phyloP scores from a whole-genome alignment of 2,329 filamentous ascomycete species.

The Lasiodiplodia sp. region DNA sequence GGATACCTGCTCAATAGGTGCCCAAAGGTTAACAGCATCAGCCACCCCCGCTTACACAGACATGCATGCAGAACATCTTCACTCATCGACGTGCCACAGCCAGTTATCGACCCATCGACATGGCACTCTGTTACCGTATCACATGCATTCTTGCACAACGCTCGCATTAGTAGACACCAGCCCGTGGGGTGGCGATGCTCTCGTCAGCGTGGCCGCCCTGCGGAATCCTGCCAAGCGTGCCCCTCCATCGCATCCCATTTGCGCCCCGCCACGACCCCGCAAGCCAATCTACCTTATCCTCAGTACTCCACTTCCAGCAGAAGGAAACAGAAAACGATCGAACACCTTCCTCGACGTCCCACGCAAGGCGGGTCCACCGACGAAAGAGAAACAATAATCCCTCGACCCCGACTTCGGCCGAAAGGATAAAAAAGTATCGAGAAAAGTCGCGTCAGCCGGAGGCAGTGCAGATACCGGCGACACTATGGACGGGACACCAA shows the following conservation, averaged over 20 bases:
- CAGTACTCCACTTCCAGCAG: neutral
- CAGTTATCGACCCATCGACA: neutral
- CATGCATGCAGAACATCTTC: neutral
- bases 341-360: slow-evolving; percentile 5
- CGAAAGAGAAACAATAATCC: slow-evolving; percentile 11
- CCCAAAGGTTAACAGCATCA: neutral
- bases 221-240: neutral
- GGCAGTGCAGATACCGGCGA: slow-evolving; percentile 16
- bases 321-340: neutral
- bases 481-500: slow-evolving; percentile 4
- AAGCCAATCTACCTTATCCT: neutral
- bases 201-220: slow-evolving; percentile 4
- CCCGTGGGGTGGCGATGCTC: neutral
- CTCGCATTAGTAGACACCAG: neutral
- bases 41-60: neutral
- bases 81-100: neutral
- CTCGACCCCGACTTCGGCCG: neutral
- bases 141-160: neutral
- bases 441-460: slow-evolving; percentile 9
- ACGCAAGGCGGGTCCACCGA: neutral
- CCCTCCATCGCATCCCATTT: neutral
- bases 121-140: slow-evolving; percentile 3
- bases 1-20: neutral
- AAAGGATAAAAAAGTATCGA: neutral
- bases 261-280: neutral